Evolutionary conservation across 306 rosid genomes (phyloP), one percentile per base, ranked within the genome.

Genomic region (Hylodesmum podocarpum): DNA sequence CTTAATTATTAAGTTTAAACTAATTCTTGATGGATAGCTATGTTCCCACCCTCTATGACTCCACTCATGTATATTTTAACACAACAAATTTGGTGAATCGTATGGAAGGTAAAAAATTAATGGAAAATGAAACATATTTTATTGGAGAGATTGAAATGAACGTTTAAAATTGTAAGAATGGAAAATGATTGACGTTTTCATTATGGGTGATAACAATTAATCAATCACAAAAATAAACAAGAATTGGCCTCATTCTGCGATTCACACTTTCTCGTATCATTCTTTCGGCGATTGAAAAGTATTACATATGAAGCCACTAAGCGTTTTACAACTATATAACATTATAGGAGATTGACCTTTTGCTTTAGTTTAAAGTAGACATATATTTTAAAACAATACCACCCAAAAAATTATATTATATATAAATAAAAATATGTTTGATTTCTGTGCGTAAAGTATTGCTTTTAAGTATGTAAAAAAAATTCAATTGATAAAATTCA

Each of bases 121-220:
- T 14, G 19, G 31, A 15, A 72, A 53, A 22, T 13, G 12, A 37
- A 69, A 55, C 4, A 72, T 57, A 13, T 61, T 59, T 61, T 74
- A 31, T 61, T 62, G 11, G 37, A 31, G 39, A 33, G 64, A 8
- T 33, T 34, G 40, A 75, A 46, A 49, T 64, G 53, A 63, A 49
- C 65, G 64, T 19, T 65, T 4, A 1, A 2, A 73, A 29, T 34
- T 58, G 46, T 29, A 27, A 34, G 7, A 50, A 47, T 22, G 6
- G 47, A 61, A n/a, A n/a, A 50, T 76, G 66, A 76, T 76, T 65
- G 15, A 3, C 40, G 10, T 16, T 62, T 63, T 49, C 80, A 75
- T 46, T 14, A 47, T 74, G 71, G 14, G 3, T 13, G 58, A 74
- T 74, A 33, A 36, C 4, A 41, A 73, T 74, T n/a, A n/a, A n/a